Base-by-base conservation (phyloP, 2,329 filamentous ascomycete genomes). In the Talaromyces marneffei region DNA sequence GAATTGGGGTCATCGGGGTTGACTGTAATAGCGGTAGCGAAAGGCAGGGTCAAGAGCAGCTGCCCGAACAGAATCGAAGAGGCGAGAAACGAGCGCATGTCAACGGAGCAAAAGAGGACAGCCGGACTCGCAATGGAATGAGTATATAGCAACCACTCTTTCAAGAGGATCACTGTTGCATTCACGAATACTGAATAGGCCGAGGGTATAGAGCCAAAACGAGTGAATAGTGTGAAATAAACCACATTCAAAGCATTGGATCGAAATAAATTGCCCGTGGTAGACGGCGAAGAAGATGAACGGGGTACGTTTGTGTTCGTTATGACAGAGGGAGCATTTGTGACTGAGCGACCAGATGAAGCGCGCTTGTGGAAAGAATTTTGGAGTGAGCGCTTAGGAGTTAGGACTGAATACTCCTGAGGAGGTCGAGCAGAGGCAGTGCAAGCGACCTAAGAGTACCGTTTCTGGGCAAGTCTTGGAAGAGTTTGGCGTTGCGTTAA, bases 1-100 rank as follows among this genome's bases (percentile, higher is more conserved):
- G 74, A 75, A 44, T 64, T 70, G 46, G 66, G 52, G 61, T 70
- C 66, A 52, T 66, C 61, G 18, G 69, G 29, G 55, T 70, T 52
- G 14, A 71, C 61, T 9, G 61, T 59, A 6, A 65, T 57, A 14
- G 64, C 64, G 16, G 48, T 23, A 29, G 48, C 35, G 27, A 54
- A 40, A 53, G 50, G 39, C 23, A 53, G 37, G 16, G 40, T 42
- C 29, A 39, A 37, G n/a, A 62, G 40, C 35, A 62, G 39, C 46
- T 55, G 60, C 29, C 46, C 46, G 4, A 55, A 25, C 23, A 62
- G 9, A 29, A 48, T 33, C 3, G 27, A 31, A 23, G 23, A 31
- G 20, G 55, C 25, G 35, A 46, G 20, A 35, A 62, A 56, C 39
- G 44, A 46, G 37, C 56, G 60, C 60, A 62, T 62, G n/a, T 58